Evolutionary conservation across 2,329 filamentous ascomycete species (phyloP).

Genomic region (Zasmidium angulare): DNA sequence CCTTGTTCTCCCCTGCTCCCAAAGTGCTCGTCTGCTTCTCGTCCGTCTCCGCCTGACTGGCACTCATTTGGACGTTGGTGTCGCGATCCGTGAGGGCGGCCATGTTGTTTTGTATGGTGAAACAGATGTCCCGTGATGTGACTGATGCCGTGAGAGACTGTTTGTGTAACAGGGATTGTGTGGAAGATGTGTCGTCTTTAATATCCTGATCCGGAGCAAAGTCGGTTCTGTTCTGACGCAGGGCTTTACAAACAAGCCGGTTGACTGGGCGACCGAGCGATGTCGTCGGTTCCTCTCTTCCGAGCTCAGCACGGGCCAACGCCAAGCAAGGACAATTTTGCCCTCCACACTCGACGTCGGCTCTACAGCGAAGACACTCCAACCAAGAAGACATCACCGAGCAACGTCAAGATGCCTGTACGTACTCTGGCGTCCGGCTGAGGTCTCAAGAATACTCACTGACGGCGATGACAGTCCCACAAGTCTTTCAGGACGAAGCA

Average conservation of each 20-base stretch:
- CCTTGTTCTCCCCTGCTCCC: conserved; percentile 20
- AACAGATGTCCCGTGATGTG: conserved; percentile 4
- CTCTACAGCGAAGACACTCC: conserved; percentile 8
- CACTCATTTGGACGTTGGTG: conserved; percentile 24
- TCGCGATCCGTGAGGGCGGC: conserved; percentile 28
- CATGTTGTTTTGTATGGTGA: conserved; percentile 17
- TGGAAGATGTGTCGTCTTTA: not conserved
- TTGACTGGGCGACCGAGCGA: not conserved
- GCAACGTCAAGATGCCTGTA: conserved; percentile 37
- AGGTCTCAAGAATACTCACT: conserved; percentile 6
- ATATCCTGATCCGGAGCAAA: not conserved
- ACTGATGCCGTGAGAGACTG: not conserved
- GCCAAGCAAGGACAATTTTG: not conserved
- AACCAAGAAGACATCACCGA: conserved; percentile 15
- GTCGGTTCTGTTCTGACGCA: not conserved
- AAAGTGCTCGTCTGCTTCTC: conserved; percentile 8
- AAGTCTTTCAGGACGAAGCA: conserved; percentile 99
- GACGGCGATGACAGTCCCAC: conserved; percentile 69
- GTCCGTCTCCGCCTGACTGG: conserved; percentile 8
- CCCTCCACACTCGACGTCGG: not conserved
- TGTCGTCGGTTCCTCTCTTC: not conserved
- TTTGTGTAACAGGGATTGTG: conserved; percentile 7
- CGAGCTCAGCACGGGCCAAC: not conserved
- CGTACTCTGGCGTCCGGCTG: conserved; percentile 12
- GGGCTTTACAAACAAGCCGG: not conserved